These are phyloP conservation scores for Sugiyamaella neomexicana DNA, from an alignment of 1,139 yeast genomes.

Conservation along the genomic window DNA sequence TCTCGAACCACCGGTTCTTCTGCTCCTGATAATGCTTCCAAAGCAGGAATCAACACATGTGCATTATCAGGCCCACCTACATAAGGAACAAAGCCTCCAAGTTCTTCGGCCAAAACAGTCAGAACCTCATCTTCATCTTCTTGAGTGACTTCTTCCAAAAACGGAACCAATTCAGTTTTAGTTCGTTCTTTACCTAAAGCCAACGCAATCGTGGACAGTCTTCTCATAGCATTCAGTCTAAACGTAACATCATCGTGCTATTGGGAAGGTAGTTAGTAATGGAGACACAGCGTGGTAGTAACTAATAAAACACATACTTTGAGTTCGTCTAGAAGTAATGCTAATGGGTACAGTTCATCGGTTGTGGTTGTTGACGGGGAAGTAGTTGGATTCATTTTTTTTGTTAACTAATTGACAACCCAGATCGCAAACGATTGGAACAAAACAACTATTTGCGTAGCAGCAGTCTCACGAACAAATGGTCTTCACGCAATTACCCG, in stretches of 20 bases:
- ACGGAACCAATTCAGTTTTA: constrained; percentile 83
- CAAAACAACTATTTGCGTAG: neutral
- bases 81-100: constrained; percentile 81
- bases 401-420: no score
- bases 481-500: neutral
- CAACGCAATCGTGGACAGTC: constrained; percentile 88
- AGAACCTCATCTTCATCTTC: constrained; percentile 99
- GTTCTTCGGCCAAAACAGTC: constrained; percentile 86
- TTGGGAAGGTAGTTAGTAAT: neutral
- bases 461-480: neutral
- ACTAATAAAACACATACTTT: constrained; percentile 41
- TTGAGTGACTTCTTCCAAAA: constrained; percentile 84
- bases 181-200: constrained; percentile 96
- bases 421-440: neutral
- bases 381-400: neutral
- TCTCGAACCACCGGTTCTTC: constrained; percentile 99
- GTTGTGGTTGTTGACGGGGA: constrained; percentile 14
- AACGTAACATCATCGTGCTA: constrained; percentile 89
- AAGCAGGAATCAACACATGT: constrained; percentile 75
- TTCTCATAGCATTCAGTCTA: constrained; percentile 92
- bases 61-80: constrained; percentile 86
- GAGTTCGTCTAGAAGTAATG: constrained; percentile 93
- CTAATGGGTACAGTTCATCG: constrained; percentile 87
- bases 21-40: constrained; percentile 84
- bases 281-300: neutral